phyloP scores from a whole-genome alignment of 352 stramenopile genomes.

The Pythium sukuiense region DNA sequence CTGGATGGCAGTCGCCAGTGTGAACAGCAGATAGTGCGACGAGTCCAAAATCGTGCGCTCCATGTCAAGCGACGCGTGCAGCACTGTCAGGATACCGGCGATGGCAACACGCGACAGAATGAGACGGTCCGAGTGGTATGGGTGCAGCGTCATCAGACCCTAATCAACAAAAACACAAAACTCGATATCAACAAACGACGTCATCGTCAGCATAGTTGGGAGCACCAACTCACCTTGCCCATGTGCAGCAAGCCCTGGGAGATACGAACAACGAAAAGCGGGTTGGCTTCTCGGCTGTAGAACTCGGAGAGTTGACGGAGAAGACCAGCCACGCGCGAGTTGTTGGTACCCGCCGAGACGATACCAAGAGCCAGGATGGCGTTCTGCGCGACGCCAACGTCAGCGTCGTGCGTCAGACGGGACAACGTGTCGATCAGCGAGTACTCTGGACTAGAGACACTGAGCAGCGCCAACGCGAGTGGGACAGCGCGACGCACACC shows the following conservation, averaged over 20 bases:
- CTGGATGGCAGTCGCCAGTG: conserved; percentile 97
- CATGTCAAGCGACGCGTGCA: conserved; percentile 97
- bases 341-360: conserved; percentile 98
- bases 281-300: conserved; percentile 96
- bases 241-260: conserved; percentile 98
- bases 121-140: conserved; percentile 97
- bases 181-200: conserved; percentile 4
- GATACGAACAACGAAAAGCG: conserved; percentile 98
- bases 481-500: conserved; percentile 96
- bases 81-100: conserved; percentile 93
- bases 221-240: conserved; percentile 88
- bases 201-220: neutral
- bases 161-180: conserved; percentile 17
- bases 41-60: conserved; percentile 98
- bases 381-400: conserved; percentile 96
- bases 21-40: conserved; percentile 98
- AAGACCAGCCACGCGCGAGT: conserved; percentile 97
- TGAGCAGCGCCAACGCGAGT: conserved; percentile 94
- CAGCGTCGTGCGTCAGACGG: conserved; percentile 97
- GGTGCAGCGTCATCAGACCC: conserved; percentile 97
- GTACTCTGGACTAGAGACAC: conserved; percentile 98
- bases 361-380: conserved; percentile 97
- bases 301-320: conserved; percentile 97
- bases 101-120: conserved; percentile 91
- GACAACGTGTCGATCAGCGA: conserved; percentile 96